phyloP scores from a whole-genome alignment of 768 basidiomycete genomes.

The Sutorius australiensis region DNA sequence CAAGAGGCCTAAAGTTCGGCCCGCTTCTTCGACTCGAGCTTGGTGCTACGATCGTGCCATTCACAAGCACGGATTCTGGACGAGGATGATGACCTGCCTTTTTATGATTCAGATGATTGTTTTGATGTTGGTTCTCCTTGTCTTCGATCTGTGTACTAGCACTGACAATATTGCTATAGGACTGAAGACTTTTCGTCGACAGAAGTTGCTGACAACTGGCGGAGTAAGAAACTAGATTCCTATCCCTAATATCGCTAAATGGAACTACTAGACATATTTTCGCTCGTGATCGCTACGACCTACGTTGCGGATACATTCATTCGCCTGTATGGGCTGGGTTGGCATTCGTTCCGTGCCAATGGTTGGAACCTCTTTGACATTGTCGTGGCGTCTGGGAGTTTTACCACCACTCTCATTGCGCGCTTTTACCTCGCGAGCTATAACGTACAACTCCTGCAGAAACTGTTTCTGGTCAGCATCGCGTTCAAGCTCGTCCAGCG shows the following conservation, averaged over 20 bases:
- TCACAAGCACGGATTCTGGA: constrained; percentile 93
- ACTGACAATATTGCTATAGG: constrained; percentile 40
- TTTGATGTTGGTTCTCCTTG: constrained; percentile 58
- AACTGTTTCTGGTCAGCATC: constrained; percentile 89
- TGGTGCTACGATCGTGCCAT: constrained; percentile 95
- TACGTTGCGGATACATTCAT: constrained; percentile 76
- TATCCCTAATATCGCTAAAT: constrained; percentile 8
- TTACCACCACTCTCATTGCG: constrained; percentile 77
- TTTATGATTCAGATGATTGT: constrained; percentile 80
- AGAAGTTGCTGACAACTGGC: constrained; percentile 46
- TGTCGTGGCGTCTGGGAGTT: constrained; percentile 72
- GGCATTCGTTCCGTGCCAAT: constrained; percentile 77
- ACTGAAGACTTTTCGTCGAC: constrained; percentile 70
- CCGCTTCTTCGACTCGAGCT: constrained; percentile 49
- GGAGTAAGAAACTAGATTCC: constrained; percentile 45
- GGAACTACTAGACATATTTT: constrained; percentile 59
- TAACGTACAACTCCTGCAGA: constrained; percentile 65
- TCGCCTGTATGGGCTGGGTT: constrained; percentile 81
- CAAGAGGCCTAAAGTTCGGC: constrained; percentile 66
- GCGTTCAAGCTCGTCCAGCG: constrained; percentile 93
- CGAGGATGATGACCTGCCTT: constrained; percentile 68
- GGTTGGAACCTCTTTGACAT: constrained; percentile 96
- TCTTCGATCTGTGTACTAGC: neutral
- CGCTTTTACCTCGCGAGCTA: constrained; percentile 51
- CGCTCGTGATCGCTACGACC: constrained; percentile 65